Percentiles rank a stretch among this genome's conserved stretches.
These are phyloP conservation scores for Sphagnum tenellum DNA, from an alignment of 225 moss, liverwort and hornwort genomes.

Conservation along the genomic window DNA sequence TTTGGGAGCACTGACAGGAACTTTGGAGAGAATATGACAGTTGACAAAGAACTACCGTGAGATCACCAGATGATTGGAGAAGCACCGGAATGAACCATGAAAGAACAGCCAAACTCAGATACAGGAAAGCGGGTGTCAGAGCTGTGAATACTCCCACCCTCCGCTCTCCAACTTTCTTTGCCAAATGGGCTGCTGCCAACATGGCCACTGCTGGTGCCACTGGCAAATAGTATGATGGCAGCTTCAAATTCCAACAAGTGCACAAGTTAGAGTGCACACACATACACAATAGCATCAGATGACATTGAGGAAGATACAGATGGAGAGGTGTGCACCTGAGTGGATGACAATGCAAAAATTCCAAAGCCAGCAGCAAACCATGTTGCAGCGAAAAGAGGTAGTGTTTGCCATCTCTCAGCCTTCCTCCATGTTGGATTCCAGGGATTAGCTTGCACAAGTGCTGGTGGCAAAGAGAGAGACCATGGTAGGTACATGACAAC, in stretches of 20 bases:
- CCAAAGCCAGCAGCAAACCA: slow-evolving; percentile 48
- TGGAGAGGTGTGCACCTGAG: slow-evolving; percentile 29
- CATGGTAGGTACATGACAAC: slow-evolving; percentile 62
- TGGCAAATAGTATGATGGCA: slow-evolving; percentile 64
- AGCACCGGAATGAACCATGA: slow-evolving; percentile 31
- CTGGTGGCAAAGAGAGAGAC: slow-evolving; percentile 45
- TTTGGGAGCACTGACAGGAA: not conserved
- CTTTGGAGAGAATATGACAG: not conserved
- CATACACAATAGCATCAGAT: not conserved
- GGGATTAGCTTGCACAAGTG: slow-evolving; percentile 31
- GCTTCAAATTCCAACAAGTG: slow-evolving; percentile 13
- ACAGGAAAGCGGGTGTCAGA: slow-evolving; percentile 28
- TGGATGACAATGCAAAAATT: slow-evolving; percentile 41
- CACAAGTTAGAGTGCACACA: not conserved
- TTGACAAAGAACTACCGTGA: slow-evolving; percentile 17
- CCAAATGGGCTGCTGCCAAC: slow-evolving; percentile 42
- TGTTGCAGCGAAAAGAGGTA: slow-evolving; percentile 44
- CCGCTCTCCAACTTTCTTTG: slow-evolving; percentile 11
- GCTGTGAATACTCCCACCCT: slow-evolving; percentile 22
- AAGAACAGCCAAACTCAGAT: slow-evolving; percentile 36
- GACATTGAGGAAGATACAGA: not conserved
- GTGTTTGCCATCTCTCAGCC: slow-evolving; percentile 21
- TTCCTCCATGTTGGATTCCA: slow-evolving; percentile 26
- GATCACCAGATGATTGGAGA: slow-evolving; percentile 30
- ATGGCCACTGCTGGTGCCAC: slow-evolving; percentile 57